phyloP scores from a whole-genome alignment of 2,329 filamentous ascomycete genomes.

The Aspergillus flavus region DNA sequence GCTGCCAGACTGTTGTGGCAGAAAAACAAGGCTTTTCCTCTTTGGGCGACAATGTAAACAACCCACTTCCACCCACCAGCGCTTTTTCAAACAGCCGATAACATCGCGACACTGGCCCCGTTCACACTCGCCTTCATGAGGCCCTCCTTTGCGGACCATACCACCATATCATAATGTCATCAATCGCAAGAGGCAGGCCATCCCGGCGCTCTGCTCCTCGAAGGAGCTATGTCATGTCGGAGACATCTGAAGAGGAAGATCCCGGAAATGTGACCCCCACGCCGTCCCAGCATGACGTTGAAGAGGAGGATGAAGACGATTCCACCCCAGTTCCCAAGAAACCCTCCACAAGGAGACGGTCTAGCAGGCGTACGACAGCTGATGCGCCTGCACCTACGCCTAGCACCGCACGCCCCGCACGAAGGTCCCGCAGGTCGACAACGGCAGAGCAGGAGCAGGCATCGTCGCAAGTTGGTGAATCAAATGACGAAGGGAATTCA shows the following conservation, averaged over 20 bases:
- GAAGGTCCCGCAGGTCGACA: constrained; percentile 48
- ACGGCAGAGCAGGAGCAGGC: constrained; percentile 60
- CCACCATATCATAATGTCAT: constrained; percentile 37
- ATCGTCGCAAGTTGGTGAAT: constrained; percentile 56
- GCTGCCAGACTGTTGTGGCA: constrained; percentile 33
- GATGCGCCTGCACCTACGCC: constrained; percentile 54
- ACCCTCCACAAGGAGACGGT: constrained; percentile 58
- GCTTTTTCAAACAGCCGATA: constrained; percentile 19
- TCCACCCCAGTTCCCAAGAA: constrained; percentile 73
- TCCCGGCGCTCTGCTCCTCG: constrained; percentile 65
- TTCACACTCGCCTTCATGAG: constrained; percentile 31
- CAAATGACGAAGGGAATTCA: constrained; percentile 28
- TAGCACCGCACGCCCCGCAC: constrained; percentile 31
- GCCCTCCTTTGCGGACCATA: constrained; percentile 21
- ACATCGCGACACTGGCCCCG: constrained; percentile 10
- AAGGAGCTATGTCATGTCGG: constrained; percentile 75
- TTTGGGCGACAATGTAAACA: constrained; percentile 43
- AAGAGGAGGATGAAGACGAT: constrained; percentile 72
- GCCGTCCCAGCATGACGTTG: constrained; percentile 48
- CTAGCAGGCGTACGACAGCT: constrained; percentile 57
- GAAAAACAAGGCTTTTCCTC: constrained; percentile 35
- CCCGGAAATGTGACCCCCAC: constrained; percentile 52
- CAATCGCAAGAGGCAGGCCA: constrained; percentile 53
- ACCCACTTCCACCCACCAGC: constrained; percentile 33
- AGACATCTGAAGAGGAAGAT: constrained; percentile 73